These are phyloP conservation scores for Colletotrichum zoysiae DNA, from an alignment of 2,329 filamentous ascomycete genomes.

Conservation along the genomic window DNA sequence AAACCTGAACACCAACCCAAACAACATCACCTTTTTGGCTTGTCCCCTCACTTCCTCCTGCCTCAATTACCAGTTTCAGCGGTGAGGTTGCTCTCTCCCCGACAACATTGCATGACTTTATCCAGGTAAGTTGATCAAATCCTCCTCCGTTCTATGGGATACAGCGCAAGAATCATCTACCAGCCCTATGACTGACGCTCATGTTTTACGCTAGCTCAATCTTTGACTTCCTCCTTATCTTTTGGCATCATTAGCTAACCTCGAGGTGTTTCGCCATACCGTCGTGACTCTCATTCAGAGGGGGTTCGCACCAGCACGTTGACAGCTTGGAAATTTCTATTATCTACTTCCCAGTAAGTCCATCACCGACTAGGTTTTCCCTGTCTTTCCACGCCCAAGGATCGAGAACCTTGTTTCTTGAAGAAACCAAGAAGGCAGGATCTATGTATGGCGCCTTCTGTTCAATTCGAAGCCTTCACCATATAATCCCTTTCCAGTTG, in stretches of 20 bases:
- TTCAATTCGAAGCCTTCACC: accelerated
- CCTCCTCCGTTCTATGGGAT: background rate
- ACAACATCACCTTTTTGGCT: background rate
- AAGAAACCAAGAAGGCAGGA: background rate
- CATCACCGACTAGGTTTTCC: background rate
- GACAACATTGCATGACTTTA: background rate
- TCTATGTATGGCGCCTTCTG: background rate
- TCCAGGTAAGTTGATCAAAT: background rate
- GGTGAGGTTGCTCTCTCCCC: background rate
- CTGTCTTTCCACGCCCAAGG: background rate
- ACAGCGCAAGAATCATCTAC: background rate
- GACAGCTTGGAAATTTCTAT: background rate
- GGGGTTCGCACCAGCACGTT: background rate
- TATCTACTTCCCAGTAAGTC: background rate
- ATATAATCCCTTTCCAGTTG: too few species aligned
- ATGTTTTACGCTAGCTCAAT: background rate
- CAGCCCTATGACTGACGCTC: background rate
- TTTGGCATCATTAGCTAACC: background rate
- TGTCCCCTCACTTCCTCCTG: accelerated
- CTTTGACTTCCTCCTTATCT: accelerated
- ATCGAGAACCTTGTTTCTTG: background rate
- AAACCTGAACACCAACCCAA: background rate
- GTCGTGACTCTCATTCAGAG: background rate
- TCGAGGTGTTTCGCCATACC: background rate
- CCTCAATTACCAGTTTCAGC: background rate